Evolutionary conservation across 2,329 filamentous ascomycete genomes (phyloP).

Genomic region (Beauveria caledonica): DNA sequence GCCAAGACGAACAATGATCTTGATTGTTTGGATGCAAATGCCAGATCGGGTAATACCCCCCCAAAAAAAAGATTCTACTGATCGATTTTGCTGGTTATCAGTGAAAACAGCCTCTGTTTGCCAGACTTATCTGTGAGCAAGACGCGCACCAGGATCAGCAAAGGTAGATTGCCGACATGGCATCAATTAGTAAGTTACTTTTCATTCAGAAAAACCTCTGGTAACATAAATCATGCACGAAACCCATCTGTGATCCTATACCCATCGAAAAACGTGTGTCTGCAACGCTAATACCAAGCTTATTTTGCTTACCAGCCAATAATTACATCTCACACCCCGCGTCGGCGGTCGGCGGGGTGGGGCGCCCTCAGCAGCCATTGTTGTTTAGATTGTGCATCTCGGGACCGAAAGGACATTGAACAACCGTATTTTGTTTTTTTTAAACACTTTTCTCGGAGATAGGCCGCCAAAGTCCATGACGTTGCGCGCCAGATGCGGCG

Average conservation of each 20-base stretch:
- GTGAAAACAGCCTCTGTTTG: no score
- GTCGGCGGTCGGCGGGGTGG: constrained; percentile 5
- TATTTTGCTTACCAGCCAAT: neutral
- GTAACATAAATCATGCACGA: neutral
- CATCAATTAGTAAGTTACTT: no score
- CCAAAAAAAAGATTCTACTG: no score
- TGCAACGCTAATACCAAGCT: neutral
- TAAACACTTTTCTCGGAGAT: neutral
- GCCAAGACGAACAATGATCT: no score
- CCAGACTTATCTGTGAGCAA: no score
- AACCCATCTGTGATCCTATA: neutral
- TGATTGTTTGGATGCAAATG: no score
- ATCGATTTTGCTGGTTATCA: no score
- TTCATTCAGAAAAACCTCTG: neutral
- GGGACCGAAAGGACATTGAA: neutral
- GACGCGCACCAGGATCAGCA: no score
- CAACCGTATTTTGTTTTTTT: neutral
- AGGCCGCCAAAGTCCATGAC: neutral
- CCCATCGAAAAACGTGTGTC: neutral
- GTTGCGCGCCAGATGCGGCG: no score
- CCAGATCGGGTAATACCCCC: no score
- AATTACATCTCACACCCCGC: neutral
- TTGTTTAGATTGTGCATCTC: neutral
- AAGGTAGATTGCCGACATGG: no score
- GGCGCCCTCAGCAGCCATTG: no score